A percentile compares a stretch with the other conserved stretches of the same genome.
These are phyloP conservation scores for Spiraea crenata DNA, from an alignment of 331 rosid species.

Conservation along the genomic window DNA sequence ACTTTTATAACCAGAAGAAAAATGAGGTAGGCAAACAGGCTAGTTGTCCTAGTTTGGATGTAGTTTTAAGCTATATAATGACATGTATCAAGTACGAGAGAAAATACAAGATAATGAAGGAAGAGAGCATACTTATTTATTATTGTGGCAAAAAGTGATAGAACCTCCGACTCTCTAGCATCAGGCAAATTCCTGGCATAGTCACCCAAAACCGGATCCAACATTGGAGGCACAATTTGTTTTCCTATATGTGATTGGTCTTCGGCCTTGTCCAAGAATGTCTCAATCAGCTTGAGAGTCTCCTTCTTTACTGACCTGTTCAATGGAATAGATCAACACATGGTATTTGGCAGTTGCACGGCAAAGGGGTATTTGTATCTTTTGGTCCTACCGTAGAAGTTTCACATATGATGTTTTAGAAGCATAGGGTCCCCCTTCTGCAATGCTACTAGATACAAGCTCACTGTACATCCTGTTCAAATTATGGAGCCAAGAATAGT, in stretches of 20 bases:
- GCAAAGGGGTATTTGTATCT: constrained; percentile 5
- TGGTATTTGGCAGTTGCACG: background rate
- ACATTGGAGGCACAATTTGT: constrained; percentile 96
- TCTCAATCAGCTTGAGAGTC: constrained; percentile 80
- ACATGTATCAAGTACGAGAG: background rate
- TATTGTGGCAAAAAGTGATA: constrained; percentile 92
- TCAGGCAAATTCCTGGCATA: constrained; percentile 96
- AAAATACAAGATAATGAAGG: background rate
- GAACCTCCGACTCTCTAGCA: constrained; percentile 94
- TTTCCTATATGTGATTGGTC: constrained; percentile 90
- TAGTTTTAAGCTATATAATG: background rate
- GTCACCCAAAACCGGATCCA: constrained; percentile 93
- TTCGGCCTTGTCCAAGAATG: constrained; percentile 94
- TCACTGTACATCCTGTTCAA: constrained; percentile 90
- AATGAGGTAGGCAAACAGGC: background rate
- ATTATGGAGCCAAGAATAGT: background rate
- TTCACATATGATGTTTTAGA: constrained; percentile 87
- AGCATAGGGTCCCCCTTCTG: constrained; percentile 83
- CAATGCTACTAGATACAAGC: constrained; percentile 84
- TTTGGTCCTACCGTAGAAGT: constrained; percentile 57
- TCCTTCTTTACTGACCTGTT: constrained; percentile 93
- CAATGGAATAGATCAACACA: background rate
- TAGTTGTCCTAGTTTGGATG: background rate
- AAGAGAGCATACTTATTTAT: constrained; percentile 63
- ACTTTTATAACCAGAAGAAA: background rate